Conservation (phyloP, 257 asterid species). For the Linaria vulgaris region DNA sequence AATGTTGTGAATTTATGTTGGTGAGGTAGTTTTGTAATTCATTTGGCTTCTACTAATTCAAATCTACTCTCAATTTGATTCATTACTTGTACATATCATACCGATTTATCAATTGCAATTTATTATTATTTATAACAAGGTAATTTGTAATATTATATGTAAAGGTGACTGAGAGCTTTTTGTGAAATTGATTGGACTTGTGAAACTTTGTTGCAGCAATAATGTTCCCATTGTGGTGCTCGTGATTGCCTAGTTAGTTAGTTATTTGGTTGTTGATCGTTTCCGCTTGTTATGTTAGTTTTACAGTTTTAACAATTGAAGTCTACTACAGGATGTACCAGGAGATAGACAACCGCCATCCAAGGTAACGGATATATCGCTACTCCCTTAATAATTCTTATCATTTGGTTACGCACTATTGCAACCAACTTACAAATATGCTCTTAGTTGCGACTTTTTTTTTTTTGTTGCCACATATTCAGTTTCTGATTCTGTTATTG, state of each 20-base stretch:
- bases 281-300: not conserved
- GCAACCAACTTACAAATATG: not conserved
- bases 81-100: not conserved
- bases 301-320: conserved; percentile 21
- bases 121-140: no score
- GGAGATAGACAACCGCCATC: conserved; percentile 40
- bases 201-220: conserved; percentile 6
- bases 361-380: conserved; percentile 40
- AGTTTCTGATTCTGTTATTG: not conserved
- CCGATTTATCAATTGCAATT: conserved; percentile 3
- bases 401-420: not conserved
- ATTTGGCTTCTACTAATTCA: not conserved
- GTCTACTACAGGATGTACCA: conserved; percentile 51
- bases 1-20: not conserved
- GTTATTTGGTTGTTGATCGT: conserved; percentile 8
- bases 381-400: conserved; percentile 11
- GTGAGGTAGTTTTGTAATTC: not conserved
- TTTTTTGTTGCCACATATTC: not conserved
- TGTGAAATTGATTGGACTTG: conserved; percentile 10
- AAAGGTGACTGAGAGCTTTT: not conserved
- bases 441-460: no score
- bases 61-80: not conserved
- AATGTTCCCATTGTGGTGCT: not conserved
- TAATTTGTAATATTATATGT: not conserved
- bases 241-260: conserved; percentile 11